Conservation (phyloP, 345 rosid genomes). For the Salix caprea region DNA sequence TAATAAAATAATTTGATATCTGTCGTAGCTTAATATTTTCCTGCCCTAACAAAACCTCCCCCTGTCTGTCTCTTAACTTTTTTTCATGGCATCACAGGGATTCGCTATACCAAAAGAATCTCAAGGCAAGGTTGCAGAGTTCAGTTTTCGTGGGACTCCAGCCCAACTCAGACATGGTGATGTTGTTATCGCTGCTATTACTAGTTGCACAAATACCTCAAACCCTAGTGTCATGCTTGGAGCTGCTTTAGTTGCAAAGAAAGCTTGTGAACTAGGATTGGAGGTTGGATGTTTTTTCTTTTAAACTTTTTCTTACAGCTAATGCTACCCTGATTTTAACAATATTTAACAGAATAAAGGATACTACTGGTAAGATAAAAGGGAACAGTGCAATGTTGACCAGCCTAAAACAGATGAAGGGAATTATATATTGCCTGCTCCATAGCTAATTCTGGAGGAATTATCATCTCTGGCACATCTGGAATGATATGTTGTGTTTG, state of each 20-base stretch:
- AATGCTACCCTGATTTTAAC: not conserved
- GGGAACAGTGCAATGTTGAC: not conserved
- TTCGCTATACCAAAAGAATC: slow-evolving; percentile 79
- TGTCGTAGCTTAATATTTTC: not conserved
- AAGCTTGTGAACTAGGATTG: slow-evolving; percentile 83
- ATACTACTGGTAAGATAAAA: not conserved
- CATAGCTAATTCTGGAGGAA: not conserved
- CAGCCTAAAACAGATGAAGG: not conserved
- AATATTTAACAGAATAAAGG: not conserved
- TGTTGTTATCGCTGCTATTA: slow-evolving; percentile 93
- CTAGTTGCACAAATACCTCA: slow-evolving; percentile 97
- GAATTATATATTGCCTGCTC: not conserved
- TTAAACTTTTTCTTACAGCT: not conserved
- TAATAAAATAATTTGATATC: not conserved
- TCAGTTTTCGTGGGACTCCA: slow-evolving; percentile 55
- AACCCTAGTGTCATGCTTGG: slow-evolving; percentile 98
- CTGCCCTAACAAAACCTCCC: not conserved
- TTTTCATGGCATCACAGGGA: slow-evolving; percentile 43
- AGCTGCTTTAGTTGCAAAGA: slow-evolving; percentile 90
- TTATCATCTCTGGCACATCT: too few relatives aligned
- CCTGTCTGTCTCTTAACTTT: not conserved
- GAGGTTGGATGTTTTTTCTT: slow-evolving; percentile 48
- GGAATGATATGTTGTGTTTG: not conserved
- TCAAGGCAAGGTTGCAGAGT: slow-evolving; percentile 64
- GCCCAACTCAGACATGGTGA: slow-evolving; percentile 78